A percentile compares a stretch with the other conserved stretches of the same genome.
phyloP scores from a whole-genome alignment of 257 asterid species.

The Lycium barbarum region DNA sequence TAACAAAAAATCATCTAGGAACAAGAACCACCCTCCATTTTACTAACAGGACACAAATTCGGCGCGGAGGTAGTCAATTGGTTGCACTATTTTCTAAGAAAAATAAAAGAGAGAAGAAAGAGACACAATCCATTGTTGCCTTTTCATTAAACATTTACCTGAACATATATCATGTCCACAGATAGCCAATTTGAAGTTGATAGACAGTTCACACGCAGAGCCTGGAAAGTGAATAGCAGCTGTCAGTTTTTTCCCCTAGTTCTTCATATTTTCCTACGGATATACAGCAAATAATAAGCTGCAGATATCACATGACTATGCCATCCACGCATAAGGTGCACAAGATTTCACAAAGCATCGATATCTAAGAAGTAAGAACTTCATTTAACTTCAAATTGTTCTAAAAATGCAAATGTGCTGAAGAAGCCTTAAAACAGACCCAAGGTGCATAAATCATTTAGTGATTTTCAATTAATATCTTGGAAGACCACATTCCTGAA shows the following conservation, averaged over 20 bases:
- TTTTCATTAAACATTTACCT: constrained; percentile 48
- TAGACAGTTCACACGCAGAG: not conserved
- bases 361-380: not conserved
- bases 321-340: not conserved
- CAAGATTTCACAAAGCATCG: not conserved
- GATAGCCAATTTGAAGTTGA: constrained; percentile 38
- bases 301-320: not conserved
- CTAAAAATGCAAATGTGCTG: not conserved
- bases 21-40: not conserved
- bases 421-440: not conserved
- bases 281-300: not conserved
- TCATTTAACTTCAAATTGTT: not conserved
- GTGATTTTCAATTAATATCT: not conserved
- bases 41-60: not conserved
- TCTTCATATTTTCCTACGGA: not conserved
- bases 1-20: not conserved
- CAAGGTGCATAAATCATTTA: not conserved
- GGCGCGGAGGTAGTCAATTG: not conserved
- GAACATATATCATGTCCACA: constrained; percentile 66
- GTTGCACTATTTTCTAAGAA: not conserved
- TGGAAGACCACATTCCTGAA: not conserved
- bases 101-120: not conserved
- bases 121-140: not conserved
- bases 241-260: too few species aligned
- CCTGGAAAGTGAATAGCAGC: too few species aligned